Percentiles rank a stretch among this genome's conserved stretches.
phyloP scores from a whole-genome alignment of 2,329 filamentous ascomycete species.

The Fusarium sp. region DNA sequence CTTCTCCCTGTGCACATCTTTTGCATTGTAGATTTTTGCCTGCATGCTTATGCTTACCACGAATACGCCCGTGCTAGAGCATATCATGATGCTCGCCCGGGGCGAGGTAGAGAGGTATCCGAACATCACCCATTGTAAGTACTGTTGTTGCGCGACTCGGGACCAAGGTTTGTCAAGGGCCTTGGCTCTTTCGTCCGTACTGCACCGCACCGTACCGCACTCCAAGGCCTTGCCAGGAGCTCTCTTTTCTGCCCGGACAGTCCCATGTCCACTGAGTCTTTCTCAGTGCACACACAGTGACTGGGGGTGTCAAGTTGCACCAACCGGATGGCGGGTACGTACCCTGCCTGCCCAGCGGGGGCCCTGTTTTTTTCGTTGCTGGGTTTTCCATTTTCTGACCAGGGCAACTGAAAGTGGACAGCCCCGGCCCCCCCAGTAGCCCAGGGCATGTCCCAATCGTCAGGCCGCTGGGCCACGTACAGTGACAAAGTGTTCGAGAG shows the following conservation, averaged over 20 bases:
- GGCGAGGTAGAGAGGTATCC: neutral
- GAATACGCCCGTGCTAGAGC: neutral
- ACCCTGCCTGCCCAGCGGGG: slow-evolving; percentile 30
- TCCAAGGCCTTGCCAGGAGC: neutral
- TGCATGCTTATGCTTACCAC: slow-evolving; percentile 24
- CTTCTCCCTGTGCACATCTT: slow-evolving; percentile 25
- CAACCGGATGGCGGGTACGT: slow-evolving; percentile 36
- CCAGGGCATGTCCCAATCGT: slow-evolving; percentile 10
- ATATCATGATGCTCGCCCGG: slow-evolving; percentile 1
- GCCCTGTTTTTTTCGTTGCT: slow-evolving; percentile 5
- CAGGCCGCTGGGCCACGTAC: slow-evolving; percentile 5
- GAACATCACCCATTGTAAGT: slow-evolving; percentile 5
- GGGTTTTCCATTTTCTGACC: slow-evolving; percentile 34
- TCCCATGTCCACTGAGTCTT: too few species aligned
- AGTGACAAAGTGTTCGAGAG: slow-evolving; percentile 11
- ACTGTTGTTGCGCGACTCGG: slow-evolving; percentile 13
- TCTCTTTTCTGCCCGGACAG: neutral
- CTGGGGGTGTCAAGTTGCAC: slow-evolving; percentile 24
- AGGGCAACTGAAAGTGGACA: slow-evolving; percentile 29
- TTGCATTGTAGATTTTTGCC: neutral
- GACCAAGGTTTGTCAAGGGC: slow-evolving; percentile 27
- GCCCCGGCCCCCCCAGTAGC: neutral
- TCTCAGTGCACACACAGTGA: slow-evolving; percentile 6
- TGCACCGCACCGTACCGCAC: neutral
- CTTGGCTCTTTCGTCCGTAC: slow-evolving; percentile 20